Base-by-base conservation (phyloP, 1,284 basidiomycete species). In the Melampsora larici-populina region DNA sequence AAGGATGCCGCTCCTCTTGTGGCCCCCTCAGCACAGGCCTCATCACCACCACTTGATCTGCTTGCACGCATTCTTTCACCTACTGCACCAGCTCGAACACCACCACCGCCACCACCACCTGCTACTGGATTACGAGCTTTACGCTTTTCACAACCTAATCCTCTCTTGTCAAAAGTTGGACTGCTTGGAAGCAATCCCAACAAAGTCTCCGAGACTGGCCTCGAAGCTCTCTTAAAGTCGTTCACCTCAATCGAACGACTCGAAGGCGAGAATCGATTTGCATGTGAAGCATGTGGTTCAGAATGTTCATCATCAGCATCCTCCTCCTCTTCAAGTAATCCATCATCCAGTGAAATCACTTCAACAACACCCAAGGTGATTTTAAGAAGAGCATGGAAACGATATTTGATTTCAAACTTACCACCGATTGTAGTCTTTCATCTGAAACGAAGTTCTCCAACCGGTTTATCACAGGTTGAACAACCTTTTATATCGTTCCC, bases 181-280 rank as follows among this genome's bases (percentile, higher is more conserved):
- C 64, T 21, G 64, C 24, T 55, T 18, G 51, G 24, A 21, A 63
- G 17, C 21, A 63, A 78, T 73, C 51, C 26, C 26, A 18, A 24
- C 15, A 18, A 17, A 26, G 62, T 36, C 17, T 18, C 31, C 15
- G 62, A 64, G 17, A 84, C 84, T 6, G 86, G 86, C 26, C 80
- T 89, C 17, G 84, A 86, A 66, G 85, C 86, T 77, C 92, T 91
- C 79, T 84, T 97, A 78, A 87, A 89, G 79, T 87, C 91, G 84
- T 97, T 97, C 84, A 97, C 93, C 0, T 87, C 90, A 3, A 93
- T 96, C 26, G 94, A 97, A 82, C 88, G 93, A 8, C 85, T 97
- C 40, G 92, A 97, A 80, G 93, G 93, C 0, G 93, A 96, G 80
- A 97, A 97, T 81, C 91, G 90, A 85, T 95, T 97, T 79, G 92